phyloP scores from a whole-genome alignment of 306 rosid species.

The Ochetophila trinervis region DNA sequence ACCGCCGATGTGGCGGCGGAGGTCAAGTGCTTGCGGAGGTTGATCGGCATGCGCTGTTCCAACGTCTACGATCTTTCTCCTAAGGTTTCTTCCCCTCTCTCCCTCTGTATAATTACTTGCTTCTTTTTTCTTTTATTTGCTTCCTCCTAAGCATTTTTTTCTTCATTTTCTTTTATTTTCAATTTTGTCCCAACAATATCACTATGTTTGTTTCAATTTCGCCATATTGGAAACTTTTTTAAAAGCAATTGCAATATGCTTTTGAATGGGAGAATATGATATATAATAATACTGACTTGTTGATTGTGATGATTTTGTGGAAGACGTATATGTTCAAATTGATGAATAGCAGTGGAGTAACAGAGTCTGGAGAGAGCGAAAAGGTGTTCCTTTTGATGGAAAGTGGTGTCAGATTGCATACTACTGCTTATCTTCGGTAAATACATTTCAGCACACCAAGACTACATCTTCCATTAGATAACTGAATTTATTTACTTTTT shows the following conservation, averaged over 20 bases:
- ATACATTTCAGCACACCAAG: background rate
- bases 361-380: constrained; percentile 97
- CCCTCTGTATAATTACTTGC: too few relatives aligned
- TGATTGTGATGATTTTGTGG: constrained; percentile 9
- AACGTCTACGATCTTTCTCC: constrained; percentile 94
- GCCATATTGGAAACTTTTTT: too few relatives aligned
- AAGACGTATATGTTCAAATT: constrained; percentile 94
- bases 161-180: background rate
- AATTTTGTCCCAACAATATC: too few relatives aligned
- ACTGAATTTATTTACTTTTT: too few relatives aligned
- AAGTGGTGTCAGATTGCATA: constrained; percentile 90
- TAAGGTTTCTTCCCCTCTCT: constrained; percentile 53
- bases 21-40: constrained; percentile 74
- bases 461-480: too few relatives aligned
- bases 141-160: background rate
- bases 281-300: background rate
- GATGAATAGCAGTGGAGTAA: constrained; percentile 85
- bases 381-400: constrained; percentile 84
- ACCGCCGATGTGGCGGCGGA: constrained; percentile 99
- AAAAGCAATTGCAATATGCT: background rate
- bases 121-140: background rate
- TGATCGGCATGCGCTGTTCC: constrained; percentile 98
- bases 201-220: too few relatives aligned
- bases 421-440: constrained; percentile 84
- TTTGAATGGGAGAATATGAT: background rate